These are phyloP conservation scores for Syncephalis plumigaleata DNA, from an alignment of 371 early-diverging fungal genomes.

Conservation along the genomic window DNA sequence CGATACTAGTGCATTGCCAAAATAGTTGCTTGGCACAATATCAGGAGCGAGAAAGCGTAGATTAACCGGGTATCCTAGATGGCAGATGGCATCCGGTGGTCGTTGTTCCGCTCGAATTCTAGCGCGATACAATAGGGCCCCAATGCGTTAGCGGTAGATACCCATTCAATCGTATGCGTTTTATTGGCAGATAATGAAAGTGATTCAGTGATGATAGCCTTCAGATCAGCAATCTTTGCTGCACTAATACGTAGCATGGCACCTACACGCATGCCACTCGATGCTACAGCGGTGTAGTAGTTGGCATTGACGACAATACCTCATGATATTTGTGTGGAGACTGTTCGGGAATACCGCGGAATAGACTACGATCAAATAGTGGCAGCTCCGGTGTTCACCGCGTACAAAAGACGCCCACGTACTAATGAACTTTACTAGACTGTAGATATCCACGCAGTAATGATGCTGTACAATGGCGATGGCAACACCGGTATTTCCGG, in stretches of 20 bases:
- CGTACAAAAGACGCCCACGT: not conserved
- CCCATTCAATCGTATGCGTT: not conserved
- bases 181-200: no score
- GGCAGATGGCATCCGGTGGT: no score
- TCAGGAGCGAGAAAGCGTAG: not conserved
- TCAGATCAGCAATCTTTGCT: no score
- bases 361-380: no score
- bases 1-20: not conserved
- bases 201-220: no score
- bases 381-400: not conserved
- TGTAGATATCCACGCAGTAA: not conserved
- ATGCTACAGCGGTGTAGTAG: no score
- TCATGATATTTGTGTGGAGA: no score
- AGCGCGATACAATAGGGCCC: not conserved
- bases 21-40: not conserved
- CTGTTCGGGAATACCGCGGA: no score
- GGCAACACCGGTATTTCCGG: not conserved
- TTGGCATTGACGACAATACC: no score
- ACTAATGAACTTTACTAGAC: not conserved
- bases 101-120: not conserved
- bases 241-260: no score
- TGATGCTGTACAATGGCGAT: not conserved
- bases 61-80: not conserved
- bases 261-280: no score
- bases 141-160: not conserved